Evolutionary conservation across 2,329 filamentous ascomycete genomes (phyloP).

Genomic region (Diaporthe destruens): DNA sequence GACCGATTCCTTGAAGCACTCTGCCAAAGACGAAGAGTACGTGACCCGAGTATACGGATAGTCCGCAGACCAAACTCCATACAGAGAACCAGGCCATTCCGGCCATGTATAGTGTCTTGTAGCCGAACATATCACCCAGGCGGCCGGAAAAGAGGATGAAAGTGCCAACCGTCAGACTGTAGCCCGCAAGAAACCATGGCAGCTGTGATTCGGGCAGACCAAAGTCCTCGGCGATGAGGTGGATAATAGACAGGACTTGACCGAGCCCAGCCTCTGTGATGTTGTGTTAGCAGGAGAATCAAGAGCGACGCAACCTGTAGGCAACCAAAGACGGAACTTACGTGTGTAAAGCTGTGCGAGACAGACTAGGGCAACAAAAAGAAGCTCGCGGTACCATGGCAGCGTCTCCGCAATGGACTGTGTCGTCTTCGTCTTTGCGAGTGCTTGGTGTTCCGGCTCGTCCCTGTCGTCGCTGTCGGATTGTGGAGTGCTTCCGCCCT

Average conservation of each 20-base stretch:
- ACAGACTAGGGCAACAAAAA: constrained; percentile 39
- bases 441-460: constrained; percentile 27
- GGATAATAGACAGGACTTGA: constrained; percentile 48
- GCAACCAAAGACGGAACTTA: background rate
- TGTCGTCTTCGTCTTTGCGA: constrained; percentile 24
- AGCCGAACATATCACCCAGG: constrained; percentile 60
- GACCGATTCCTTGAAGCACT: constrained; percentile 66
- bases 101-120: constrained; percentile 57
- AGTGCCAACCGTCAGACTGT: constrained; percentile 58
- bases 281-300: background rate
- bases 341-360: constrained; percentile 39
- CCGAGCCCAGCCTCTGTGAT: constrained; percentile 37
- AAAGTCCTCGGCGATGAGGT: constrained; percentile 59
- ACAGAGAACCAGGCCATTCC: constrained; percentile 57
- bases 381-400: constrained; percentile 40
- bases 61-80: constrained; percentile 54
- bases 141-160: constrained; percentile 62
- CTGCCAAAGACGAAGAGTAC: constrained; percentile 59
- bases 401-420: constrained; percentile 37
- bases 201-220: constrained; percentile 52
- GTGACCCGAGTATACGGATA: constrained; percentile 49
- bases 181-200: constrained; percentile 60
- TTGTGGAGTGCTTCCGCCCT: background rate
- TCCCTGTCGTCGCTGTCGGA: constrained; percentile 21
- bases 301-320: background rate